Conservation (phyloP, 768 basidiomycete species). For the Kwoniella bestiolae region DNA sequence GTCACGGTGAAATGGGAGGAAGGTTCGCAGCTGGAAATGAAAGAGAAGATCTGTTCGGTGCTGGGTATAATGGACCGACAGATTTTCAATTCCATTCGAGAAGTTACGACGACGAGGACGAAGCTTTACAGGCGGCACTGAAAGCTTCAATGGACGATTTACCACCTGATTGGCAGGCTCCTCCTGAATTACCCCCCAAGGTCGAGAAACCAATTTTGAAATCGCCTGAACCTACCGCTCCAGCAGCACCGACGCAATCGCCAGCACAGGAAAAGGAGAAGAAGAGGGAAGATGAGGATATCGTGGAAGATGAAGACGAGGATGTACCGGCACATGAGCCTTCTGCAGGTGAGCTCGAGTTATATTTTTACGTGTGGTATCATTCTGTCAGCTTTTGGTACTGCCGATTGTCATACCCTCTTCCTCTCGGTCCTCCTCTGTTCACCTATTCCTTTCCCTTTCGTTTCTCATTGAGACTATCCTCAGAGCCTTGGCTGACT, state of each 20-base stretch:
- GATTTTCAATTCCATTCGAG: slow-evolving; percentile 43
- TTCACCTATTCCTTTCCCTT: too few relatives aligned
- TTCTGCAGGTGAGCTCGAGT: slow-evolving; percentile 64
- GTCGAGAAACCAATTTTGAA: slow-evolving; percentile 8
- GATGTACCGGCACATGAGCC: slow-evolving; percentile 69
- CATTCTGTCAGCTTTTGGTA: neutral
- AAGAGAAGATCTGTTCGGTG: slow-evolving; percentile 23
- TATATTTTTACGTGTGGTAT: too few relatives aligned
- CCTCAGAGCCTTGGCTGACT: neutral
- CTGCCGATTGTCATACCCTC: too few relatives aligned
- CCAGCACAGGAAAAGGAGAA: slow-evolving; percentile 8
- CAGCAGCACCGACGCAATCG: slow-evolving; percentile 3
- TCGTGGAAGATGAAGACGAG: slow-evolving; percentile 34
- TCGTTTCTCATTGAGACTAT: neutral
- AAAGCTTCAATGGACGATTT: slow-evolving; percentile 75
- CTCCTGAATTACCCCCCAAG: slow-evolving; percentile 40
- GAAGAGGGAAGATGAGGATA: slow-evolving; percentile 39
- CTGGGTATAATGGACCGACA: slow-evolving; percentile 32
- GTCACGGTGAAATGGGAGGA: too few relatives aligned
- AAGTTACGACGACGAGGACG: slow-evolving; percentile 76
- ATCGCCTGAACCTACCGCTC: slow-evolving; percentile 19
- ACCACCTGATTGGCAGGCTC: slow-evolving; percentile 62
- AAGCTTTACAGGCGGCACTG: slow-evolving; percentile 82
- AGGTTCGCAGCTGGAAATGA: neutral
- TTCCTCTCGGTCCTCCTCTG: too few relatives aligned